Conservation (phyloP, 106 monocot species). For the Hemerocallis citrina region DNA sequence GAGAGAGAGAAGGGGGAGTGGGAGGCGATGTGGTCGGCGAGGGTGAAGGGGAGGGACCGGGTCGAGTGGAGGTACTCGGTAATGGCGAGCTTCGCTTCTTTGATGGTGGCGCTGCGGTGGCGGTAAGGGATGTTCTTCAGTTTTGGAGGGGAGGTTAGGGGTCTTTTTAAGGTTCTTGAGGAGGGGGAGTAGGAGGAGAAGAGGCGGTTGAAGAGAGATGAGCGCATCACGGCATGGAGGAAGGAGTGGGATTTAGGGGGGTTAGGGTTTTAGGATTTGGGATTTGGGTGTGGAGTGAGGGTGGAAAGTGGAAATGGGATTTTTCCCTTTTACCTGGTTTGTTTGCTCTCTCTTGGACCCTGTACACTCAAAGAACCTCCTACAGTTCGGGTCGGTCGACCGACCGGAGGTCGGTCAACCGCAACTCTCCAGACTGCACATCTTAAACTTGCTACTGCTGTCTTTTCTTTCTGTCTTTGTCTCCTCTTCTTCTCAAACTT, state of each 20-base stretch:
- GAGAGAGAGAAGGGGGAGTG: conserved; percentile 59
- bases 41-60: conserved; percentile 52
- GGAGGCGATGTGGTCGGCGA: conserved; percentile 64
- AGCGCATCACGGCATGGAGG: neutral
- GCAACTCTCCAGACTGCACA: too few relatives aligned
- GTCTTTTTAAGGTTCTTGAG: neutral
- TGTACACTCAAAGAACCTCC: too few relatives aligned
- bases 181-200: neutral
- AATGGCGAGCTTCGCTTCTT: conserved; percentile 42
- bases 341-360: too few relatives aligned
- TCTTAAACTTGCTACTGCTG: too few relatives aligned
- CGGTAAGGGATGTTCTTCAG: conserved; percentile 44
- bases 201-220: neutral
- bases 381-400: too few relatives aligned
- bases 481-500: too few relatives aligned
- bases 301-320: neutral
- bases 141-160: conserved; percentile 4
- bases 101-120: conserved; percentile 28
- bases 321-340: too few relatives aligned
- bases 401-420: too few relatives aligned
- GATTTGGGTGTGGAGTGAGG: neutral
- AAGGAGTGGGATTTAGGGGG: too few relatives aligned
- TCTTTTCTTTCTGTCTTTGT: too few relatives aligned
- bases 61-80: conserved; percentile 86
- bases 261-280: neutral